Evolutionary conservation across 257 asterid species (phyloP), one percentile per base, ranked within the genome.

Genomic region (Scutellaria baicalensis): DNA sequence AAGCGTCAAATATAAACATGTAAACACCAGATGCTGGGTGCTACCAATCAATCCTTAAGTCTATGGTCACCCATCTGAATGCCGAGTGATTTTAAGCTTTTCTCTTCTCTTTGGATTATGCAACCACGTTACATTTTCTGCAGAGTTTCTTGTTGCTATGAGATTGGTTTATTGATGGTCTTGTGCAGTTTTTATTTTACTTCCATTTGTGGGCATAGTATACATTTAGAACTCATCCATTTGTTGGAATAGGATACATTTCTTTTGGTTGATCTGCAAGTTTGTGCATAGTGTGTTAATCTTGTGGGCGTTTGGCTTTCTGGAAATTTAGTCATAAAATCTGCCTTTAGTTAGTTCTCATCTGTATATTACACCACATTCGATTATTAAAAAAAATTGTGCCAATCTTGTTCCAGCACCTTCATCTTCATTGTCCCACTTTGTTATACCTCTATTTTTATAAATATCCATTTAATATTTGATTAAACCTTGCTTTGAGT

Each of bases 1-100:
- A 72, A 61, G 71, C 86, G 45, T 77, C 88, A 52, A 80, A 83
- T 38, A 71, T 85, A 45, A 88, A 75, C 69, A 17, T 76, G 66
- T 80, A 68, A 81, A 36, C n/a, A n/a, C 49, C 57, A 42, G 27
- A 71, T 33, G 50, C 73, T 3, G 64, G 67, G 10, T 57, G 59
- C 60, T 58, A 71, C 50, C 2, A n/a, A 11, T 6, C 13, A 44
- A 38, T 64, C 78, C 59, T 66, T 33, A 67, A 71, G 71, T 76
- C 73, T 72, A 61, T 14, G 40, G 62, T 65, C 64, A 59, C 73
- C 51, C 43, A 12, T 60, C 52, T 48, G 64, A 52, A 64, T 13
- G 73, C 59, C n/a, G 60, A 54, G 51, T 69, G 60, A 66, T 60
- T 68, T 67, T 33, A 18, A 75, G 61, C 62, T 45, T 50, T 50